Evolutionary conservation across 73 alveolate genomes (phyloP), one percentile per base, ranked within the genome.

Genomic region (Paramecium primaurelia): DNA sequence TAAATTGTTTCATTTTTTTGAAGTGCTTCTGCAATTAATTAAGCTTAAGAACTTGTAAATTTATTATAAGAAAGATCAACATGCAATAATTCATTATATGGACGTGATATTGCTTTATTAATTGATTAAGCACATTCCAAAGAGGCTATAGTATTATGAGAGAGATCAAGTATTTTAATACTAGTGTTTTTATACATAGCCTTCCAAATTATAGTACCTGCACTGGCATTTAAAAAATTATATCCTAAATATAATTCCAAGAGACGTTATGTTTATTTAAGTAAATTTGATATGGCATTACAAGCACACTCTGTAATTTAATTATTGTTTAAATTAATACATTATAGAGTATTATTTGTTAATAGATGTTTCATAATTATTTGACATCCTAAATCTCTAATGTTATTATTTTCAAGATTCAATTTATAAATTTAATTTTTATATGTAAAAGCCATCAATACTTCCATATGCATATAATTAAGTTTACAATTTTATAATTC

Each of bases 41-140:
- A 8, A 14, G 92, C n/a, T 64, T 64, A 84, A 34, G 44, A 7
- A 12, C 36, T 32, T 8, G 30, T 89, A 47, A 89, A 64, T 71
- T 89, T 71, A 71, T 89, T 89, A 73, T 69, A 71, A 1, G 94
- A 89, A 8, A 89, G 42, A 89, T 89, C 94, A 14, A 89, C 42
- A 30, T 89, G 94, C 8, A 89, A 32, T 20, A 89, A 47, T 40
- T 73, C 88, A n/a, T 73, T 42, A 11, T 89, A 71, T 42, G 42
- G 59, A 12, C 75, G 54, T 14, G 59, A 40, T n/a, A 71, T 60
- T 22, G 75, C 71, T 80, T 80, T 80, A 28, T 28, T 26, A 22
- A 80, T 28, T 12, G 75, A 25, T 49, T 80, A 49, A 4, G 75
- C 91, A 80, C 91, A 80, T 12, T 80, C 91, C n/a, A 49, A 42